Evolutionary conservation across 2,329 filamentous ascomycete genomes (phyloP), one percentile per base, ranked within the genome.

Genomic region (Monosporascus sp.): DNA sequence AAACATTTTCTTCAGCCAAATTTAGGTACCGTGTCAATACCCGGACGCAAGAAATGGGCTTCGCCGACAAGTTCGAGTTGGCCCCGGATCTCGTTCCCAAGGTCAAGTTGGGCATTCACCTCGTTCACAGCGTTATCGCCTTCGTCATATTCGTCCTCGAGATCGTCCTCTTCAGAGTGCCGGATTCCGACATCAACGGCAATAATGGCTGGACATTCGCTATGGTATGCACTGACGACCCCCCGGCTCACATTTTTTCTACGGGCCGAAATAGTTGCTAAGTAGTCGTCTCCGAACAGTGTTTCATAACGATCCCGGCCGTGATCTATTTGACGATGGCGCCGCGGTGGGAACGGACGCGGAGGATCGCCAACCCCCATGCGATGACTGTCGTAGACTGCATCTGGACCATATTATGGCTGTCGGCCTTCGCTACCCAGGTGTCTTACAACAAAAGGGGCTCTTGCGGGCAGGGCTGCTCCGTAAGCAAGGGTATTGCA

Each of bases 301-400:
- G 81, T 69, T 87, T 87, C 71, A 70, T 88, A 35, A 79, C 79
- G 17, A 73, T 86, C 47, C 83, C 82, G 0, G 81, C 82, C 45
- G 84, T 84, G 74, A 76, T 88, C 55, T 88, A 82, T 70, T 75
- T 87, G 48, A 76, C 81, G 60, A 82, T 86, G 77, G 80, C 83
- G 3, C 84, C 84, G 43, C 77, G 84, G 51, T 87, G 82, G 66
- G 75, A 78, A 48, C 78, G 84, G 57, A 85, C 85, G 5, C 77
- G 81, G 52, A 81, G 76, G 57, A 74, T 84, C 51, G 85, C 84
- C 49, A 74, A 86, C 54, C 82, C 84, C 3, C 79, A 83, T 59
- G 84, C 76, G 55, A 83, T 88, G 76, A 70, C 82, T 24, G 71
- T 69, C 8, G 72, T 86, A 35, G 85, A 88, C 63, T 69, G 68